Evolutionary conservation across 1,284 basidiomycete species (phyloP), one percentile per base, ranked within the genome.

Genomic region (Amylostereum areolatum): DNA sequence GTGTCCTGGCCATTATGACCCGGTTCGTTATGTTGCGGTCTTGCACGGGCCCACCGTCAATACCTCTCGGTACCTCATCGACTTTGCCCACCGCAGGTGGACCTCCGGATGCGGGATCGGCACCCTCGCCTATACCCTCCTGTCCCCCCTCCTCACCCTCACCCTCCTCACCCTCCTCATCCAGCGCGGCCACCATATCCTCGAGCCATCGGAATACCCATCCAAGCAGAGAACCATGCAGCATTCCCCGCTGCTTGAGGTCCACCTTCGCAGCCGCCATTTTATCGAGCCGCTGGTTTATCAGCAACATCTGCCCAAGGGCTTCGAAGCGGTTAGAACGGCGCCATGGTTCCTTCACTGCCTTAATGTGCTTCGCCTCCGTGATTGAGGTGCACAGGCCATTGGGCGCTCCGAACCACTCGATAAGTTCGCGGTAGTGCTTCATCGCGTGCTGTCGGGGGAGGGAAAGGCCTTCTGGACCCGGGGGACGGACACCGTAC

Each of bases 301-400:
- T 60, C 4, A 51, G 43, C 1, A 62, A 50, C 48, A 63, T 62
- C 39, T 63, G 61, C 2, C 50, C 52, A 3, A 63, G 55, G 0
- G 58, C 49, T 3, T 62, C 35, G 33, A 50, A 47, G 3, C 49
- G 46, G 33, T 48, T 63, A 0, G 59, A 61, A 2, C 54, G 51
- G 1, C 59, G 51, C 55, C 56, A 63, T 0, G 60, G 60, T 31
- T 57, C 46, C 48, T 62, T 62, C 40, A 61, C 59, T 1, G 57
- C 59, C 3, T 42, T 50, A 30, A 62, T 63, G 37, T 63, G 61
- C 39, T 57, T 58, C 2, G 54, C 44, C 46, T 62, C 61, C 2
- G 55, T 62, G 18, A 62, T 61, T 0, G 58, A 62, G 1, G 59
- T 53, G 41, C 57, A 61, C 2, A 62, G 52, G 1, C 61, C 59